These are phyloP conservation scores for Mycena amicta DNA, from an alignment of 768 basidiomycete genomes.

Conservation along the genomic window DNA sequence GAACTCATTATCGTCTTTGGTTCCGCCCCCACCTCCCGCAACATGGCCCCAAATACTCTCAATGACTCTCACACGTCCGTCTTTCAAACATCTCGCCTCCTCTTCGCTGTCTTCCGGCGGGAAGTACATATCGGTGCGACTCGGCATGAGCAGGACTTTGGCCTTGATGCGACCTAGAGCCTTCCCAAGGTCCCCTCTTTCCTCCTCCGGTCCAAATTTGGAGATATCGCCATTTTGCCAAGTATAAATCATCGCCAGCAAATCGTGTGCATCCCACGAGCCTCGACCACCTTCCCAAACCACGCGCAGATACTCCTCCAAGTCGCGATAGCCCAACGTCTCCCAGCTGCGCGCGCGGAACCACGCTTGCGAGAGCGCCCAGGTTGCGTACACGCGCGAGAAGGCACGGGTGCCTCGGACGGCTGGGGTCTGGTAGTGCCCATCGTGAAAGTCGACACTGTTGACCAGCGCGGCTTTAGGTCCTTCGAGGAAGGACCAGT, in stretches of 20 bases:
- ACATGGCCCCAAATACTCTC: slow-evolving; percentile 23
- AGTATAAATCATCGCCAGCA: slow-evolving; percentile 9
- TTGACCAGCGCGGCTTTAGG: slow-evolving; percentile 22
- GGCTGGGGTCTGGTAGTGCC: slow-evolving; percentile 14
- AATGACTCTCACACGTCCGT: slow-evolving; percentile 16
- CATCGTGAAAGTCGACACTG: slow-evolving; percentile 21
- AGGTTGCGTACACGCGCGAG: slow-evolving; percentile 20
- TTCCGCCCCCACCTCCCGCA: slow-evolving; percentile 18
- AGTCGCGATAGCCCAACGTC: slow-evolving; percentile 6
- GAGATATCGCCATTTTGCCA: slow-evolving; percentile 22
- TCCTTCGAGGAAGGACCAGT: slow-evolving; percentile 23
- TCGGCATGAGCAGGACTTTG: slow-evolving; percentile 16
- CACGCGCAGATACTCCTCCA: slow-evolving; percentile 12
- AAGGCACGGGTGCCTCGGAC: slow-evolving; percentile 18
- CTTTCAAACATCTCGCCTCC: slow-evolving; percentile 15
- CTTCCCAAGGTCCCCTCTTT: slow-evolving; percentile 16
- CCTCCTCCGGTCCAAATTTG: slow-evolving; percentile 13
- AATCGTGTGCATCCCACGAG: slow-evolving; percentile 18
- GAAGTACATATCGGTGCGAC: slow-evolving; percentile 19
- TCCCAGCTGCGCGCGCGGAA: slow-evolving; percentile 21
- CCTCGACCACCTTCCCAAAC: slow-evolving; percentile 14
- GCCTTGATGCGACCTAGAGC: slow-evolving; percentile 18
- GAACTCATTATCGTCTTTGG: slow-evolving; percentile 16
- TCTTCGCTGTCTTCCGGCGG: slow-evolving; percentile 18
- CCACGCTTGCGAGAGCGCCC: slow-evolving; percentile 23